Percentiles rank a stretch among this genome's conserved stretches.
These are phyloP conservation scores for Aspergillus olivimuriae DNA, from an alignment of 495 filamentous ascomycete species.

Conservation along the genomic window DNA sequence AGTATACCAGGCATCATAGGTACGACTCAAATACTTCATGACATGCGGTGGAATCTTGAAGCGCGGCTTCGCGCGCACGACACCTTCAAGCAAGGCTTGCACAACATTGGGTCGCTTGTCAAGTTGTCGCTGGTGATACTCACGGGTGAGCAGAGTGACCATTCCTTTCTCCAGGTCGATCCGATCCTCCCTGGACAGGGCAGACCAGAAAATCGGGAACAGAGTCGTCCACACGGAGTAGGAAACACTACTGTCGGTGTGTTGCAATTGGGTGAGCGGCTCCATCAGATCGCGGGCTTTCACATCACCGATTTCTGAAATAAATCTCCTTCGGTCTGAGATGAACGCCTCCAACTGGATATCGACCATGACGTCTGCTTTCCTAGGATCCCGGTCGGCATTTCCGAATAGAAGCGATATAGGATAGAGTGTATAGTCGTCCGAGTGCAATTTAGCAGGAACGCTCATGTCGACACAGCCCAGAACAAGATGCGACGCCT, in stretches of 20 bases:
- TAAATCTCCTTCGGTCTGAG: constrained; percentile 70
- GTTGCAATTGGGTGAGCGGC: constrained; percentile 90
- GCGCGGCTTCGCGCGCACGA: constrained; percentile 70
- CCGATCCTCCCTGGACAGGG: constrained; percentile 77
- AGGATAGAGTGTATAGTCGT: constrained; percentile 75
- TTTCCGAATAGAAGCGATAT: constrained; percentile 59
- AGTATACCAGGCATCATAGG: constrained; percentile 94
- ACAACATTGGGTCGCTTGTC: constrained; percentile 94
- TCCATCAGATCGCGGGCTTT: constrained; percentile 81
- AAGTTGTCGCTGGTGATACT: constrained; percentile 89
- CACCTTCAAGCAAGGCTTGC: constrained; percentile 80
- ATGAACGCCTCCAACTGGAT: constrained; percentile 77
- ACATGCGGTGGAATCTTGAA: constrained; percentile 94
- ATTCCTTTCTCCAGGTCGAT: constrained; percentile 86
- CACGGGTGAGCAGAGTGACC: constrained; percentile 79
- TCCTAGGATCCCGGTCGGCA: constrained; percentile 62
- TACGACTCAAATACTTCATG: constrained; percentile 84
- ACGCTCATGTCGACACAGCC: constrained; percentile 83
- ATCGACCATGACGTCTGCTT: constrained; percentile 68
- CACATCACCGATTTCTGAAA: constrained; percentile 73
- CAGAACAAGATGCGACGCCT: constrained; percentile 85
- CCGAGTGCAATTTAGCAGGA: constrained; percentile 63
- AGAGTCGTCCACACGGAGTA: constrained; percentile 84
- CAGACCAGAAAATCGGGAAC: constrained; percentile 92
- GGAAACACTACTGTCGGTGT: constrained; percentile 71